A percentile compares a stretch with the other conserved stretches of the same genome.
These are phyloP conservation scores for Fraxinus velutina DNA, from an alignment of 305 asterid species.

Conservation along the genomic window DNA sequence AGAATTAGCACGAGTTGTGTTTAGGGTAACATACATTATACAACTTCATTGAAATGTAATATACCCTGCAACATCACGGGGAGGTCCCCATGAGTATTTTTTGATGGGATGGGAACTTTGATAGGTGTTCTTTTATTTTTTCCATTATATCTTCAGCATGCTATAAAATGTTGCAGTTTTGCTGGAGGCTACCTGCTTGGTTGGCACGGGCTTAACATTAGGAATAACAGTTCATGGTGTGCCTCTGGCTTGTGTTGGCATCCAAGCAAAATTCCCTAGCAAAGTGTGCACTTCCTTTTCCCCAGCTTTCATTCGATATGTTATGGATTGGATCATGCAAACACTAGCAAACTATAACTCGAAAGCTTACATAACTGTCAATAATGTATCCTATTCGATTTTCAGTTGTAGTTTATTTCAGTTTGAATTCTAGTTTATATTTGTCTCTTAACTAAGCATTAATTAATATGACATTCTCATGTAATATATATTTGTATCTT, in stretches of 20 bases:
- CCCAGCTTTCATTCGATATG: not conserved
- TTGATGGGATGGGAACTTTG: not conserved
- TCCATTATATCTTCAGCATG: not conserved
- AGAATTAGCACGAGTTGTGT: not conserved
- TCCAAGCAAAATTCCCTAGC: not conserved
- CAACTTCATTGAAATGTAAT: not conserved
- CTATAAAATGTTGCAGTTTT: not conserved
- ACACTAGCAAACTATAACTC: not conserved
- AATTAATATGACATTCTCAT: not conserved
- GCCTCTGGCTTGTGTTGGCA: not conserved
- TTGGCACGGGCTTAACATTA: not conserved
- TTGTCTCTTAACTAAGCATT: slow-evolving; percentile 1
- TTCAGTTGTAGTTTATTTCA: not conserved
- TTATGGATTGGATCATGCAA: not conserved
- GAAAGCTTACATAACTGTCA: not conserved
- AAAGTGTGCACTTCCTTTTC: not conserved
- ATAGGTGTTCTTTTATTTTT: not conserved
- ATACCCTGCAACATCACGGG: not conserved
- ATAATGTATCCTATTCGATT: not conserved
- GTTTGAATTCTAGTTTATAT: not conserved
- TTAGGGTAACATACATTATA: not conserved
- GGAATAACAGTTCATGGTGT: not conserved
- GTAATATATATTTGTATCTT: not conserved
- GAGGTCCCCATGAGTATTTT: not conserved
- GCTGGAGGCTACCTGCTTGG: not conserved